Evolutionary conservation across 1,284 basidiomycete genomes (phyloP), one percentile per base, ranked within the genome.

Genomic region (Cryptococcus deneoformans): DNA sequence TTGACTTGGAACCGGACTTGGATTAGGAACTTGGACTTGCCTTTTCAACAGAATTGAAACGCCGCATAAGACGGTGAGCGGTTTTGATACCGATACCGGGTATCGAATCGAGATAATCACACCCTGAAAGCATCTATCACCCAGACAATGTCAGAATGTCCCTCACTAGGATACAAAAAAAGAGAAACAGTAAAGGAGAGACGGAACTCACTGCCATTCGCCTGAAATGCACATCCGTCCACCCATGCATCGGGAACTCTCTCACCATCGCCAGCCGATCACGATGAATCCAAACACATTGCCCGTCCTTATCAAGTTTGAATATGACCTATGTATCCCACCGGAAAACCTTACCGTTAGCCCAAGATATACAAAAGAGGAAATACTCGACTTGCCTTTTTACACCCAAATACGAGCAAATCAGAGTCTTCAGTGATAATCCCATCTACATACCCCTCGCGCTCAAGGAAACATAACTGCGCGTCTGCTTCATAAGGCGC

Each of bases 401-500:
- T 83, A 79, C 93, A 96, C 11, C 95, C 96, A 72, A 97, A 99
- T 43, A 99, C 94, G 62, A 99, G 87, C 52, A 99, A 82, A 78
- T 99, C 96, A 5, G 95, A 98, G 79, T 99, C 96, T 77, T 99
- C 96, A 1, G 96, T 98, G 67, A 99, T 85, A 72, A 99, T 88
- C 3, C 87, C 96, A 73, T 96, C 88, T 52, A 96, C 91, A 50
- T 90, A 71, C 11, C 91, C 90, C 46, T 82, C 78, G 47, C 85
- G 85, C 72, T 99, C 96, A 49, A 99, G 82, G 77, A 88, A 98
- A 54, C 92, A 89, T 58, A 99, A 84, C 76, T 99, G 96, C 0
- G 96, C 93, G 72, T 99, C 96, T 0, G 96, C 96, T 80, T 99
- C 96, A 77, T 99, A 99, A 0, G 96, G 96, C 5, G 96, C 96